A percentile compares a stretch with the other conserved stretches of the same genome.
These are phyloP conservation scores for Boletus vermiculosoides DNA, from an alignment of 768 basidiomycete species.

Conservation along the genomic window DNA sequence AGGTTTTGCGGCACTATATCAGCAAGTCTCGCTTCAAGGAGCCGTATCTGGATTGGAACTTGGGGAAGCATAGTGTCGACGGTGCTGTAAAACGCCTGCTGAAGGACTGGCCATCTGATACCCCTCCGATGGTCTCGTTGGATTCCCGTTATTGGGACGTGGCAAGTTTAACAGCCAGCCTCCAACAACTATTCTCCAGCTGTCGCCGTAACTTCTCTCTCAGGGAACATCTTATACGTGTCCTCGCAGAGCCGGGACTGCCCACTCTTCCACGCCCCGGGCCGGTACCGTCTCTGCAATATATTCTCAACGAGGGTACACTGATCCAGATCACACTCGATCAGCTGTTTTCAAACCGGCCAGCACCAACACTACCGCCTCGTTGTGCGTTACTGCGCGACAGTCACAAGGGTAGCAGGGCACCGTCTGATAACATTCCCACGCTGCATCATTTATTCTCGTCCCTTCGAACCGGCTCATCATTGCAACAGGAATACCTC, in stretches of 20 bases:
- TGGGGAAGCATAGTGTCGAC: too few species aligned
- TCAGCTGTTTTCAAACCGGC: neutral
- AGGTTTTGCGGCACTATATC: too few species aligned
- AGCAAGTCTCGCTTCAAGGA: too few species aligned
- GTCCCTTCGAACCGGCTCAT: neutral
- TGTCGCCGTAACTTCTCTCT: too few species aligned
- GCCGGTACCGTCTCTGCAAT: neutral
- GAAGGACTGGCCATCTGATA: too few species aligned
- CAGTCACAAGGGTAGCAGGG: neutral
- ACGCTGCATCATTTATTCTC: neutral
- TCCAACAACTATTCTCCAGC: too few species aligned
- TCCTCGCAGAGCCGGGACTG: neutral
- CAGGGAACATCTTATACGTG: neutral
- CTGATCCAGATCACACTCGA: neutral
- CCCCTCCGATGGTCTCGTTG: too few species aligned
- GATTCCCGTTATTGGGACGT: too few species aligned
- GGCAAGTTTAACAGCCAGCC: too few species aligned
- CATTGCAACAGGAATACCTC: slow-evolving; percentile 15
- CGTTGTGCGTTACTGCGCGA: neutral
- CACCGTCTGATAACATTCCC: neutral
- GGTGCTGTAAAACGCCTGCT: too few species aligned
- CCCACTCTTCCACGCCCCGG: neutral
- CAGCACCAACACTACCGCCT: neutral
- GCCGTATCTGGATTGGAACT: too few species aligned
- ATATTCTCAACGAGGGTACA: neutral